These are phyloP conservation scores for Metarhizium brunneum DNA, from an alignment of 2,329 filamentous ascomycete genomes.

Conservation along the genomic window DNA sequence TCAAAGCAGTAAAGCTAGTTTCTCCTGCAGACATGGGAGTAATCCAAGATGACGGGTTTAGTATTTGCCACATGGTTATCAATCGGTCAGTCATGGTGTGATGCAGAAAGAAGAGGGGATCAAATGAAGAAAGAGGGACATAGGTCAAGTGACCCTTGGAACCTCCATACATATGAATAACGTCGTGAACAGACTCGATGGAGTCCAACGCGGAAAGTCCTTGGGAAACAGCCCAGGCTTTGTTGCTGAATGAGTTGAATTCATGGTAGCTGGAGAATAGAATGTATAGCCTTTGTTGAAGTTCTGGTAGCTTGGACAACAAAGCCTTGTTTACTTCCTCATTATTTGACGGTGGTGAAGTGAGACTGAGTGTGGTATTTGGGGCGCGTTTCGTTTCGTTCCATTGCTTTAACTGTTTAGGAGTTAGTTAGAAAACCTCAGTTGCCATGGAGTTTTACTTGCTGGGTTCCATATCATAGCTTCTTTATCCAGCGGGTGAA, in stretches of 20 bases:
- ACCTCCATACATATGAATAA: slow-evolving; percentile 50
- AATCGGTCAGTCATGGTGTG: slow-evolving; percentile 68
- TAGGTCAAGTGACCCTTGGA: slow-evolving; percentile 60
- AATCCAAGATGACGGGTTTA: slow-evolving; percentile 62
- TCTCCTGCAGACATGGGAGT: slow-evolving; percentile 42
- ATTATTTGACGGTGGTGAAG: slow-evolving; percentile 44
- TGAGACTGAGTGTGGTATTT: slow-evolving; percentile 18
- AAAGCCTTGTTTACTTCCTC: slow-evolving; percentile 39
- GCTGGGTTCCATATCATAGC: slow-evolving; percentile 54
- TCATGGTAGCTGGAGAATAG: slow-evolving; percentile 59
- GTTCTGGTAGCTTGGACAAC: slow-evolving; percentile 36
- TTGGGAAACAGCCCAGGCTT: slow-evolving; percentile 46
- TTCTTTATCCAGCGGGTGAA: slow-evolving; percentile 47
- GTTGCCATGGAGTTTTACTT: slow-evolving; percentile 18
- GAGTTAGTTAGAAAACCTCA: slow-evolving; percentile 1
- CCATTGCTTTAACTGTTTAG: slow-evolving; percentile 46
- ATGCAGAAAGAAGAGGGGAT: slow-evolving; percentile 72
- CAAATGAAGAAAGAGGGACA: slow-evolving; percentile 65
- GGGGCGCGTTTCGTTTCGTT: slow-evolving; percentile 51
- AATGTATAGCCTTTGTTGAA: slow-evolving; percentile 56
- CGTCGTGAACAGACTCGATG: slow-evolving; percentile 55
- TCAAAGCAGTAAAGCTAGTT: slow-evolving; percentile 50
- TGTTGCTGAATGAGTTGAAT: slow-evolving; percentile 61
- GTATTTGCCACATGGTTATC: slow-evolving; percentile 66
- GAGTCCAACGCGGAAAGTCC: slow-evolving; percentile 49